These are phyloP conservation scores for Scleroderma citrinum DNA, from an alignment of 768 basidiomycete species.

Conservation along the genomic window DNA sequence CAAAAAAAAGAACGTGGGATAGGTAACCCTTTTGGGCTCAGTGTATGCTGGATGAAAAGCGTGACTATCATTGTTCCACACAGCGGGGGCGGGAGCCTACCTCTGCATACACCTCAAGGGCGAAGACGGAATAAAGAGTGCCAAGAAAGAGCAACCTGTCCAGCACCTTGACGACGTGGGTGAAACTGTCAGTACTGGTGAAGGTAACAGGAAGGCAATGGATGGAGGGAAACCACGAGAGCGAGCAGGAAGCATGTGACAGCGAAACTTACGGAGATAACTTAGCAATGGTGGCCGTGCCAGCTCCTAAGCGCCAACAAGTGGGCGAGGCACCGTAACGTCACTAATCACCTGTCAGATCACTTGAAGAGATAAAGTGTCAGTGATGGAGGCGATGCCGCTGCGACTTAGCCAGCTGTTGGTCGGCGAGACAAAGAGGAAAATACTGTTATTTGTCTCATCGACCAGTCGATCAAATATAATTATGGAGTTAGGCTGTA, in stretches of 20 bases:
- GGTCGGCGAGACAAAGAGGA: too few species aligned
- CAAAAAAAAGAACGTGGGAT: conserved; percentile 11
- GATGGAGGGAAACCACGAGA: neutral
- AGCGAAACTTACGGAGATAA: conserved; percentile 5
- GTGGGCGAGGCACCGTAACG: too few species aligned
- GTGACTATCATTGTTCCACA: neutral
- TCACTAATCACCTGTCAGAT: neutral
- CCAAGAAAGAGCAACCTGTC: conserved; percentile 4
- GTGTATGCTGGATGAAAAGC: conserved; percentile 7
- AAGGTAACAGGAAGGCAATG: neutral
- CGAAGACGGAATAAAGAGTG: neutral
- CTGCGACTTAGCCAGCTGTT: too few species aligned
- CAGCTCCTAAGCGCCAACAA: too few species aligned
- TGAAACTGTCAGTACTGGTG: neutral
- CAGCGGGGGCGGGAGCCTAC: conserved; percentile 1
- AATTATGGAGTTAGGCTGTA: too few species aligned
- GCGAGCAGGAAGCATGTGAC: neutral
- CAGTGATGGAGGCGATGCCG: too few species aligned
- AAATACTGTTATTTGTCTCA: too few species aligned
- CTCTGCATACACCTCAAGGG: conserved; percentile 12
- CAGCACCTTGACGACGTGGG: neutral
- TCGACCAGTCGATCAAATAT: too few species aligned
- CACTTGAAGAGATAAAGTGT: too few species aligned
- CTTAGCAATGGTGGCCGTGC: neutral
- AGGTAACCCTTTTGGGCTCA: conserved; percentile 1